Conservation (phyloP, 164 flowering plant genomes). For the Kalanchoe fedtschenkoi region DNA sequence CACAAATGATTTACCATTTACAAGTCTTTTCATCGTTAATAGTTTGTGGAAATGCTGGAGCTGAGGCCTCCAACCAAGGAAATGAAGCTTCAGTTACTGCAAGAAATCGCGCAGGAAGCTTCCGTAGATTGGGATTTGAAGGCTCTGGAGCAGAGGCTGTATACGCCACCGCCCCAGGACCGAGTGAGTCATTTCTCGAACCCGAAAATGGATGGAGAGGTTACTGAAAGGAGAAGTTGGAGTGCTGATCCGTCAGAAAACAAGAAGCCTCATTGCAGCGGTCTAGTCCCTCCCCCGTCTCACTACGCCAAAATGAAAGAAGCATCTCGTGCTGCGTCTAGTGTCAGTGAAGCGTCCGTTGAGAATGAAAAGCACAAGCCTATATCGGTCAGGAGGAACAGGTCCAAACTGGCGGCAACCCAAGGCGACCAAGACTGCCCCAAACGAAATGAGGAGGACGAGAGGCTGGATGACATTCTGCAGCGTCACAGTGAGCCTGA, state of each 20-base stretch:
- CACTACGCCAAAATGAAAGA: conserved; percentile 29
- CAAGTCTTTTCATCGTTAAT: background rate
- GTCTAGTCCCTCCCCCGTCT: conserved; percentile 15
- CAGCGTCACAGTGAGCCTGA: background rate
- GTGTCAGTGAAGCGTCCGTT: background rate
- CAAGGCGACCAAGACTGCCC: background rate
- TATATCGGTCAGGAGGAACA: conserved; percentile 37
- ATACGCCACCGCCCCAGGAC: conserved; percentile 18
- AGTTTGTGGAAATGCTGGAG: conserved; percentile 36
- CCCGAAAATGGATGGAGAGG: background rate
- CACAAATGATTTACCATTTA: background rate
- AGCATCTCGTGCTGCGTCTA: conserved; percentile 3
- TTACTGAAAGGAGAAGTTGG: no score
- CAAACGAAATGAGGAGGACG: background rate
- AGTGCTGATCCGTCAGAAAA: background rate
- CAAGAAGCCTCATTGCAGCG: background rate
- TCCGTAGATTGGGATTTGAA: conserved; percentile 50
- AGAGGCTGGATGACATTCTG: no score
- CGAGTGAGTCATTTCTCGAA: conserved; percentile 23
- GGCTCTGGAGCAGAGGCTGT: conserved; percentile 37
- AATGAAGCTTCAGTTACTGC: conserved; percentile 49
- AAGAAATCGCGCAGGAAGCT: conserved; percentile 41
- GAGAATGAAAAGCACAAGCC: conserved; percentile 24
- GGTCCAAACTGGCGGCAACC: conserved; percentile 12
- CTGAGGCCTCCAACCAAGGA: conserved; percentile 36